Percentiles rank a stretch among this genome's conserved stretches.
Conservation (phyloP, 139 green algal species). For the Tetratostichococcus sp. region DNA sequence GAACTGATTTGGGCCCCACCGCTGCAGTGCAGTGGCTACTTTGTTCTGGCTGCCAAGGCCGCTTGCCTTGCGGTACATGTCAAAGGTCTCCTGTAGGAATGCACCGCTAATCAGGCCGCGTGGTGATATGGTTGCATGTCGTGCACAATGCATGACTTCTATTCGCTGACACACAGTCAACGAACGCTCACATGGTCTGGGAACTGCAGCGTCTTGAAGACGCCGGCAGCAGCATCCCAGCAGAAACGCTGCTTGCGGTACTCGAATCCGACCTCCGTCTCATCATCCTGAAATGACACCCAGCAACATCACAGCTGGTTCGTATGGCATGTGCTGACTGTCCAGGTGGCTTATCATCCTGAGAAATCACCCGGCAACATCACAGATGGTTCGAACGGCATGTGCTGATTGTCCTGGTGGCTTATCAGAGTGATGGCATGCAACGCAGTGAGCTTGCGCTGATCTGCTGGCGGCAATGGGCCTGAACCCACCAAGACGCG, state of each 20-base stretch:
- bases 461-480: no score
- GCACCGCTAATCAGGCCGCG: not conserved
- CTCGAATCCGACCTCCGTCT: constrained; percentile 63
- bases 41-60: constrained; percentile 41
- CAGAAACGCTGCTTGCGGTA: constrained; percentile 77
- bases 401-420: no score
- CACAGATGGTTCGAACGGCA: no score
- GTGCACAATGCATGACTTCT: no score
- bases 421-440: no score
- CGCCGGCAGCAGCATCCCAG: constrained; percentile 30
- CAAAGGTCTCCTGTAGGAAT: constrained; percentile 54
- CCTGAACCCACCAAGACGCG: constrained; percentile 33
- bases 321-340: not conserved
- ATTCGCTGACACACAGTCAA: no score
- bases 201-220: constrained; percentile 73
- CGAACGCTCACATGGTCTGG: constrained; percentile 38
- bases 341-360: no score
- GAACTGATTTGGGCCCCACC: constrained; percentile 70
- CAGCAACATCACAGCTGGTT: not conserved
- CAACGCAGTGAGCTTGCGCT: no score
- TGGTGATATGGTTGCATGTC: no score
- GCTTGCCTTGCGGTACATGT: constrained; percentile 32
- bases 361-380: no score
- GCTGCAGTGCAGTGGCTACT: constrained; percentile 41
- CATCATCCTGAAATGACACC: constrained; percentile 12